Conservation (phyloP, 768 basidiomycete species). For the Auricularia auricula-judae region DNA sequence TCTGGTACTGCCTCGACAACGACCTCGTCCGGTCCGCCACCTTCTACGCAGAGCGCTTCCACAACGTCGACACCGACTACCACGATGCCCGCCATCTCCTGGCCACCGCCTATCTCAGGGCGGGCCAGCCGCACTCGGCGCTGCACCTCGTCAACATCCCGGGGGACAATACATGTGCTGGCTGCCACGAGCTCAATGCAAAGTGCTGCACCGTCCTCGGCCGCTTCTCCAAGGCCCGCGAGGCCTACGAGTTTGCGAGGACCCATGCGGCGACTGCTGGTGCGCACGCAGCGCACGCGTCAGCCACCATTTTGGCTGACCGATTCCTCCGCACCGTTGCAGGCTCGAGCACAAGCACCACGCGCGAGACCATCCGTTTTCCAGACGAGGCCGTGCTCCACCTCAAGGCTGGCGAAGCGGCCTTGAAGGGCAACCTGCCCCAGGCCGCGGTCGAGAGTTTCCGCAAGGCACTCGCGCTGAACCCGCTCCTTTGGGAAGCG, state of each 20-base stretch:
- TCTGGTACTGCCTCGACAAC: constrained; percentile 79
- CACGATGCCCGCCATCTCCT: constrained; percentile 82
- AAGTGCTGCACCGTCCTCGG: constrained; percentile 64
- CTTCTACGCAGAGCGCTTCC: constrained; percentile 84
- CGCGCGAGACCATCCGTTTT: constrained; percentile 20
- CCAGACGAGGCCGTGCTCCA: constrained; percentile 64
- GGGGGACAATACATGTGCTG: constrained; percentile 49
- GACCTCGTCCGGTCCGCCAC: constrained; percentile 70
- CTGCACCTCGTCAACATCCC: constrained; percentile 56
- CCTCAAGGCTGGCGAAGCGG: constrained; percentile 68
- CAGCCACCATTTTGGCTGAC: not conserved
- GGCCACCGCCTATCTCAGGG: constrained; percentile 62
- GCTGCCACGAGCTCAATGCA: constrained; percentile 71
- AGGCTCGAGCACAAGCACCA: not conserved
- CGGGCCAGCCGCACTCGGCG: constrained; percentile 66
- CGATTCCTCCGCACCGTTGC: not conserved
- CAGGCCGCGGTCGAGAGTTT: constrained; percentile 66
- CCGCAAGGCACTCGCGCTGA: constrained; percentile 53
- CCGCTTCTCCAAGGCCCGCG: constrained; percentile 65
- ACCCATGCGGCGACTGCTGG: not conserved
- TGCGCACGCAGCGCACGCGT: not conserved
- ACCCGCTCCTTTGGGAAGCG: constrained; percentile 87
- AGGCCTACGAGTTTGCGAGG: constrained; percentile 43
- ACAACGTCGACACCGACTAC: constrained; percentile 52
- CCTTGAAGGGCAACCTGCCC: constrained; percentile 66